A percentile compares a stretch with the other conserved stretches of the same genome.
Evolutionary conservation across 495 filamentous ascomycete species (phyloP).

Genomic region (Tuber microsphaerosporum): DNA sequence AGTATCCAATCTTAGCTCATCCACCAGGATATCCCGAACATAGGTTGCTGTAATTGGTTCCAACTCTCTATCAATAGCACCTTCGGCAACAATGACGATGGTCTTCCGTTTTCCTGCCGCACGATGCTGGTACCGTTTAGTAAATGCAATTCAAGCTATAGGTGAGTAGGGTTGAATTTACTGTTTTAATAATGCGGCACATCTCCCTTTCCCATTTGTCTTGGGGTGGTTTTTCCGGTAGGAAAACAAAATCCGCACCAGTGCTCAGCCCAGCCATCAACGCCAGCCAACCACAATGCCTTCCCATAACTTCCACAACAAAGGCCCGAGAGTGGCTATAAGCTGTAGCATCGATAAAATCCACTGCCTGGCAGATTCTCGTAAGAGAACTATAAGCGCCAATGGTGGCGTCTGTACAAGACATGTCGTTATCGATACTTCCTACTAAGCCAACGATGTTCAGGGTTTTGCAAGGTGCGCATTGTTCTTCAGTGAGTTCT

Average conservation of each 20-base stretch:
- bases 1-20: constrained; percentile 70
- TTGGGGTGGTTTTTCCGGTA: constrained; percentile 86
- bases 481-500: constrained; percentile 61
- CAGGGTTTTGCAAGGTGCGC: constrained; percentile 65
- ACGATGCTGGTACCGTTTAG: constrained; percentile 64
- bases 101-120: constrained; percentile 89
- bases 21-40: constrained; percentile 80
- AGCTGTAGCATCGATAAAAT: constrained; percentile 94
- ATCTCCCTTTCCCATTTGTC: constrained; percentile 87
- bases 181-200: constrained; percentile 71
- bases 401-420: constrained; percentile 93
- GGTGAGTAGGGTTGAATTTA: constrained; percentile 42
- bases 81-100: constrained; percentile 95
- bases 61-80: constrained; percentile 77
- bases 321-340: constrained; percentile 96
- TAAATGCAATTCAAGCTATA: neutral
- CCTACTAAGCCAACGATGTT: constrained; percentile 96
- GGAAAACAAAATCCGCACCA: constrained; percentile 93
- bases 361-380: constrained; percentile 87
- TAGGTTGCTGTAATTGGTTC: constrained; percentile 71
- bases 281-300: constrained; percentile 96
- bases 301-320: constrained; percentile 98
- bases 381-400: constrained; percentile 89
- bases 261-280: constrained; percentile 94
- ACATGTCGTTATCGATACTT: constrained; percentile 97